Conservation (phyloP, 108 stramenopile genomes). For the Cyclotella kingstonii region DNA sequence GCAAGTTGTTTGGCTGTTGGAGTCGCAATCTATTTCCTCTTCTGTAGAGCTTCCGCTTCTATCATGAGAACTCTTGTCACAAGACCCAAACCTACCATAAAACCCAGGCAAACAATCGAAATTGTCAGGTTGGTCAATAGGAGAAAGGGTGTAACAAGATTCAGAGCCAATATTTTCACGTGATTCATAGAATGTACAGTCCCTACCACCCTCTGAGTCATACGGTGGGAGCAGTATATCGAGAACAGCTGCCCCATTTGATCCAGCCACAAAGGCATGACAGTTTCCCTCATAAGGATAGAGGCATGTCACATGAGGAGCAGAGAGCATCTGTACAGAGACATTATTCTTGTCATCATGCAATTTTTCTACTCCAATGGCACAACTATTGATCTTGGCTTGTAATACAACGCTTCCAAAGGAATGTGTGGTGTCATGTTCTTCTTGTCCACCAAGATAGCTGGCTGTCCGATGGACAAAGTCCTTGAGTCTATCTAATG, state of each 20-base stretch:
- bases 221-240: conserved; percentile 95
- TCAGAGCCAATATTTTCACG: conserved; percentile 24
- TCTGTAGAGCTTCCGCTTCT: background rate
- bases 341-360: background rate
- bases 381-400: conserved; percentile 15
- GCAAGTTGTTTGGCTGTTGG: no score
- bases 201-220: conserved; percentile 72
- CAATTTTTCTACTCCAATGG: conserved; percentile 13
- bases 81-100: conserved; percentile 61
- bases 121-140: conserved; percentile 76
- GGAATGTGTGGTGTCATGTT: background rate
- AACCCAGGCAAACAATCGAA: conserved; percentile 79
- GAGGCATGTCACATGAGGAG: conserved; percentile 71
- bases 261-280: conserved; percentile 90
- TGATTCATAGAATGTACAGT: conserved; percentile 89
- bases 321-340: conserved; percentile 33
- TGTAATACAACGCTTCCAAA: conserved; percentile 5
- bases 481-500: conserved; percentile 21
- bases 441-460: conserved; percentile 2
- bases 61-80: conserved; percentile 9
- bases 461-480: conserved; percentile 21
- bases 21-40: no score
- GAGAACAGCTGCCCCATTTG: conserved; percentile 85
- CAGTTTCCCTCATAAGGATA: conserved; percentile 86
- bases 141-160: conserved; percentile 29